These are phyloP conservation scores for Spizellomyces sp. DNA, from an alignment of 192 early-diverging fungal genomes.

Conservation along the genomic window DNA sequence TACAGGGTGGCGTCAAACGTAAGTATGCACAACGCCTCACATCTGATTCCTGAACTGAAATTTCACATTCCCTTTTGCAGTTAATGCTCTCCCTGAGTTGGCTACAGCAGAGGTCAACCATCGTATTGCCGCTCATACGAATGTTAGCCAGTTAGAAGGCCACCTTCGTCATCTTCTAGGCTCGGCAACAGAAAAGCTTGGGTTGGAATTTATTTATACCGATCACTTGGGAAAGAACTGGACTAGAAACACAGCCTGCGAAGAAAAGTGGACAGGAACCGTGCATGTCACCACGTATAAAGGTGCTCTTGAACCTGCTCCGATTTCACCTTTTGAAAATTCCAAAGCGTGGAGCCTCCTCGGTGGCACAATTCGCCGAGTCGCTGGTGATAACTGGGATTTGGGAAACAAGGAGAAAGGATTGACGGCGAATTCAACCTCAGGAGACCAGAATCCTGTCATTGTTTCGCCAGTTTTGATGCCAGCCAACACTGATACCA, in stretches of 20 bases:
- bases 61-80: conserved; percentile 6
- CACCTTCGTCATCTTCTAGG: conserved; percentile 25
- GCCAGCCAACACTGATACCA: conserved; percentile 48
- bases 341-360: conserved; percentile 32
- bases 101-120: conserved; percentile 39
- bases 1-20: conserved; percentile 48
- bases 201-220: conserved; percentile 17
- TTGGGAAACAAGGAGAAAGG: neutral
- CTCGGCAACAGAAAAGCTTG: conserved; percentile 4
- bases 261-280: neutral
- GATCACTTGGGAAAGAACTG: neutral
- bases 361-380: conserved; percentile 41
- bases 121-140: conserved; percentile 36
- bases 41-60: neutral
- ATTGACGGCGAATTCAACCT: no score
- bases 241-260: neutral
- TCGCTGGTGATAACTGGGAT: conserved; percentile 19
- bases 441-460: neutral
- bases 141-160: conserved; percentile 1
- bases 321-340: conserved; percentile 19
- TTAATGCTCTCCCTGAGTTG: conserved; percentile 47
- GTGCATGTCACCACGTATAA: conserved; percentile 9
- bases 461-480: conserved; percentile 41
- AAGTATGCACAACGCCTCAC: neutral
- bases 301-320: conserved; percentile 38